Base-by-base conservation (phyloP, 495 filamentous ascomycete species). In the Lasiosphaeriaceae sp. region DNA sequence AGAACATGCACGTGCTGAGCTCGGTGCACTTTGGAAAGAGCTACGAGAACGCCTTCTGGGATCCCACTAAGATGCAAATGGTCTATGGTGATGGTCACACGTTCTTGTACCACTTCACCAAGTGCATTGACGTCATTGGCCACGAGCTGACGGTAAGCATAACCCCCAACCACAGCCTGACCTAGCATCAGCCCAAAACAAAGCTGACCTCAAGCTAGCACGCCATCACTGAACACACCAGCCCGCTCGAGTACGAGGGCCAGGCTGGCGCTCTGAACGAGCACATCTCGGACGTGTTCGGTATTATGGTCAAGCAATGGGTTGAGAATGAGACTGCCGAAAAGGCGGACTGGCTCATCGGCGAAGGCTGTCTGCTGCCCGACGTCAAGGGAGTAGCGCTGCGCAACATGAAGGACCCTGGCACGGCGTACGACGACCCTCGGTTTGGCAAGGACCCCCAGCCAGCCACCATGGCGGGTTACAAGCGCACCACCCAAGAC, bases 221-320 rank as follows among this genome's bases (percentile, higher is more conserved):
- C 55, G 78, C 73, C 31, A 67, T 82, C 17, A 77, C 72, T 8
- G 67, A 79, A 56, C 66, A 74, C 56, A 78, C 73, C 2, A 69
- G 67, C 12, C 60, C 64, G 0, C 72, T 82, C 6, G 64, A 70
- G 39, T 82, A 82, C 58, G 43, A 61, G 7, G 68, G 64, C 19
- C 71, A 81, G 59, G 64, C 71, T 29, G 79, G 77, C 16, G 77
- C 77, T 2, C 68, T 82, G 22, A 82, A 81, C 65, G 80, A 83
- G 65, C 73, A 74, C 56, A 54, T 80, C 35, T 74, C 77, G 8
- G 80, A 83, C 57, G 73, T 77, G 17, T 82, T 82, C 56, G 79
- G 72, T 54, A 70, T 73, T 60, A 80, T 83, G 77, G 66, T 79
- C 59, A 75, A 79, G 71, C 80, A 82, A 68, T 69, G 64, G 60